Conservation (phyloP, 2,329 filamentous ascomycete species). For the Claviceps monticola region DNA sequence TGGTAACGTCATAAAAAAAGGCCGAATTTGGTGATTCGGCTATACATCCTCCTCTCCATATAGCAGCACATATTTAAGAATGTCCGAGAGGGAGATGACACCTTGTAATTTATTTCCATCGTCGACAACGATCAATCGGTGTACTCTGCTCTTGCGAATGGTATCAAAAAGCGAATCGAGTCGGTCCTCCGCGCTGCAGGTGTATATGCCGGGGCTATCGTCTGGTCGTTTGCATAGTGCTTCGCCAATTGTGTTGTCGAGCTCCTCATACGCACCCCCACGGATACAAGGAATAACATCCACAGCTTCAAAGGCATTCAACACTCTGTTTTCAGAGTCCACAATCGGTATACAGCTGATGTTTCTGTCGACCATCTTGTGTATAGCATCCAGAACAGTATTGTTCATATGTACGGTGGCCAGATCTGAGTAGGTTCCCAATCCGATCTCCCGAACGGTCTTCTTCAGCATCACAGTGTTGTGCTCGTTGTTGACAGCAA, state of each 20-base stretch:
- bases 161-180: conserved; percentile 95
- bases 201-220: conserved; percentile 94
- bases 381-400: conserved; percentile 86
- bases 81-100: conserved; percentile 87
- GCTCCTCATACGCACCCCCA: conserved; percentile 80
- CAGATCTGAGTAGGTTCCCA: conserved; percentile 74
- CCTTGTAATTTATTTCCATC: conserved; percentile 76
- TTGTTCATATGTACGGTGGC: conserved; percentile 79
- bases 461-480: conserved; percentile 84
- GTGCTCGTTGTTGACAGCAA: conserved; percentile 78
- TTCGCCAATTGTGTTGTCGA: conserved; percentile 75
- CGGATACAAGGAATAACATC: conserved; percentile 96
- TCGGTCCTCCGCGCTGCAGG: conserved; percentile 80
- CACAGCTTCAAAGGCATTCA: conserved; percentile 96
- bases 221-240: conserved; percentile 76
- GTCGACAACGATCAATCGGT: conserved; percentile 85
- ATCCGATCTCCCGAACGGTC: conserved; percentile 65
- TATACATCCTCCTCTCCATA: conserved; percentile 51
- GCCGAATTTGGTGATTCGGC: neutral
- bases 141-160: conserved; percentile 85
- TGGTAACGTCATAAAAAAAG: neutral
- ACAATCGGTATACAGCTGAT: conserved; percentile 93
- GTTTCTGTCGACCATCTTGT: conserved; percentile 80
- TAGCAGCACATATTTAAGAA: conserved; percentile 84
- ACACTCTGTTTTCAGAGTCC: conserved; percentile 59